A percentile compares a stretch with the other conserved stretches of the same genome.
Evolutionary conservation across 169 alveolate genomes (phyloP).

Genomic region (Ichthyophthirius multifiliis): DNA sequence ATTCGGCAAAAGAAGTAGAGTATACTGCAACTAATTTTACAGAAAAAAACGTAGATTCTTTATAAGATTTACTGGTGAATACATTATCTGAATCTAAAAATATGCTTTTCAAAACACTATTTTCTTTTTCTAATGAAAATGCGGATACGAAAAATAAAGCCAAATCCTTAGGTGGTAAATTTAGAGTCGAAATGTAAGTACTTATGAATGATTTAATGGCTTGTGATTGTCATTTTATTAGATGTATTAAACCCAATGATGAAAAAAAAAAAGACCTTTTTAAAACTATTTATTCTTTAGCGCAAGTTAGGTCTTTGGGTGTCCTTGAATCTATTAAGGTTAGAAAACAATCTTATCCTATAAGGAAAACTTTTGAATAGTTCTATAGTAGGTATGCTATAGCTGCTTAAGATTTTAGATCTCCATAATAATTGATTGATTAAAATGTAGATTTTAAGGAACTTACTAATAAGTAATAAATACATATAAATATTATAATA

Average conservation of each 20-base stretch:
- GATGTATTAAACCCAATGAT: slow-evolving; percentile 85
- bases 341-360: slow-evolving; percentile 94
- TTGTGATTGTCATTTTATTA: slow-evolving; percentile 82
- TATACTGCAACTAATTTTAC: slow-evolving; percentile 65
- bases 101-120: slow-evolving; percentile 9
- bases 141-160: no score
- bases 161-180: slow-evolving; percentile 18
- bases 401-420: background rate
- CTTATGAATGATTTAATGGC: slow-evolving; percentile 51
- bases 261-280: slow-evolving; percentile 53
- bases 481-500: no score
- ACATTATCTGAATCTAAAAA: slow-evolving; percentile 34
- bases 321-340: slow-evolving; percentile 92
- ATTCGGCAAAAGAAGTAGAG: slow-evolving; percentile 85
- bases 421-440: background rate
- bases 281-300: slow-evolving; percentile 63
- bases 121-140: no score
- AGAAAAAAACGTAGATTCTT: slow-evolving; percentile 78
- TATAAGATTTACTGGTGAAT: slow-evolving; percentile 26
- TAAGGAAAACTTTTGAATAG: slow-evolving; percentile 87
- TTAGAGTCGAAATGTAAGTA: slow-evolving; percentile 30
- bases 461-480: background rate
- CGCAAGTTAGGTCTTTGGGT: slow-evolving; percentile 83
- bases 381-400: slow-evolving; percentile 77
- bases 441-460: background rate